Percentiles rank a stretch among this genome's conserved stretches.
Evolutionary conservation across 805 yeast genomes (phyloP).

Genomic region (Isabelozyma gotoi): DNA sequence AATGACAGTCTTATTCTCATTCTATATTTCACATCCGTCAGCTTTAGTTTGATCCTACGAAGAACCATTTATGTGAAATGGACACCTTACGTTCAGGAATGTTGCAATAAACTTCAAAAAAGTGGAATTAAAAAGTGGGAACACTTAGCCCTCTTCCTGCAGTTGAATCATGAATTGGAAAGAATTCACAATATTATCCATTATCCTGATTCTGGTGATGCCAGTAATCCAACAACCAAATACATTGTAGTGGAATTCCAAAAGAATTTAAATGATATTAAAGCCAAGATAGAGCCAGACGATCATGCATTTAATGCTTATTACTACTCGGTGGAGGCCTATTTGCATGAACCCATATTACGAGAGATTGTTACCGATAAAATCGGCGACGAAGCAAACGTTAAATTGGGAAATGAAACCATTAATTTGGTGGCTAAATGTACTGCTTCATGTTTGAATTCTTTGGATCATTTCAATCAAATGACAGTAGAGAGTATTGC

Average conservation of each 20-base stretch:
- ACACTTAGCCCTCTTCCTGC: conserved; percentile 56
- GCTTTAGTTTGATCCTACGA: conserved; percentile 63
- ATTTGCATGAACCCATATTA: conserved; percentile 57
- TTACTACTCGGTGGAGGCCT: conserved; percentile 64
- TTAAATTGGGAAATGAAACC: conserved; percentile 24
- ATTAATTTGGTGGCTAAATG: conserved; percentile 49
- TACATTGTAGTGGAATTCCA: conserved; percentile 52
- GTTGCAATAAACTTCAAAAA: conserved; percentile 49
- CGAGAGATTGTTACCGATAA: conserved; percentile 16
- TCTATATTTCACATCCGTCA: conserved; percentile 61
- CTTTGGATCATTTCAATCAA: conserved; percentile 48
- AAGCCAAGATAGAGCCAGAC: conserved; percentile 33
- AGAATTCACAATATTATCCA: conserved; percentile 54
- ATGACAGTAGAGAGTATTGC: conserved; percentile 49
- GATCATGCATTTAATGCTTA: conserved; percentile 48
- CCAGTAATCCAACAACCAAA: conserved; percentile 25
- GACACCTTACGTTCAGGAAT: conserved; percentile 63
- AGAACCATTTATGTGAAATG: conserved; percentile 62
- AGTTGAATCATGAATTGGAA: conserved; percentile 61
- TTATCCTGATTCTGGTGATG: conserved; percentile 23
- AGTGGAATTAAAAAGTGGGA: conserved; percentile 30
- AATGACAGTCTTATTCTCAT: conserved; percentile 53
- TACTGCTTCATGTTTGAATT: conserved; percentile 51
- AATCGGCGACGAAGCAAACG: conserved; percentile 5
- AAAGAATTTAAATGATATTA: conserved; percentile 40